Base-by-base conservation (phyloP, 768 basidiomycete species). In the Rhizopogon vesiculosus region DNA sequence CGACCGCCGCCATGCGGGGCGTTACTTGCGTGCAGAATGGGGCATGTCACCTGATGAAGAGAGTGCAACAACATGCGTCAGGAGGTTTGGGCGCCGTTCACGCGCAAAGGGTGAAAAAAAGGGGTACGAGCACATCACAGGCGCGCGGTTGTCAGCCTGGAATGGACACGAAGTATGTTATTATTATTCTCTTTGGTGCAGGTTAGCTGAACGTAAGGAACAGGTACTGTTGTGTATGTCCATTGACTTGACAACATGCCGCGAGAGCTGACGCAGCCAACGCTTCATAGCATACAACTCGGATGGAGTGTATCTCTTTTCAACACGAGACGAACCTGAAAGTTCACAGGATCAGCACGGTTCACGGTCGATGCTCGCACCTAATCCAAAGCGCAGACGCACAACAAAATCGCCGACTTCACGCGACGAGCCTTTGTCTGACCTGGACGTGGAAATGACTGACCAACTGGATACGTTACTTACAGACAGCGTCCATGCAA, bases 221-320 rank as follows among this genome's bases (percentile, higher is more conserved):
- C 59, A 89, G 87, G 77, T 89, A 42, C 67, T 89, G 28, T 69
- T 90, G 35, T 84, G 86, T 87, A 62, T 64, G 85, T 73, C 46
- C 28, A 35, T 19, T 45, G 6, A 22, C 48, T 49, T 38, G 33
- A 49, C 22, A 5, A 15, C 16, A 22, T 38, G 22, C 4, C 13
- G 2, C 8, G 22, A 49, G 19, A 15, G 22, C 38, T 49, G 15
- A 49, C 22, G 7, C 8, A 49, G 22, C 15, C 35, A 15, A 49
- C 5, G 9, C 53, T 57, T 45, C 58, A 35, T 62, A 91, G 91
- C 89, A 33, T 92, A 86, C 63, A 86, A 82, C 61, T 78, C 76
- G 13, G 89, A 92, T 68, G 84, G 76, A 6, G 80, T 87, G 28
- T 89, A 90, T 66, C 65, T 89, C 33, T 93, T 82, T 62, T 90